Evolutionary conservation across 495 filamentous ascomycete genomes (phyloP).

Genomic region (Penicillium odoratum): DNA sequence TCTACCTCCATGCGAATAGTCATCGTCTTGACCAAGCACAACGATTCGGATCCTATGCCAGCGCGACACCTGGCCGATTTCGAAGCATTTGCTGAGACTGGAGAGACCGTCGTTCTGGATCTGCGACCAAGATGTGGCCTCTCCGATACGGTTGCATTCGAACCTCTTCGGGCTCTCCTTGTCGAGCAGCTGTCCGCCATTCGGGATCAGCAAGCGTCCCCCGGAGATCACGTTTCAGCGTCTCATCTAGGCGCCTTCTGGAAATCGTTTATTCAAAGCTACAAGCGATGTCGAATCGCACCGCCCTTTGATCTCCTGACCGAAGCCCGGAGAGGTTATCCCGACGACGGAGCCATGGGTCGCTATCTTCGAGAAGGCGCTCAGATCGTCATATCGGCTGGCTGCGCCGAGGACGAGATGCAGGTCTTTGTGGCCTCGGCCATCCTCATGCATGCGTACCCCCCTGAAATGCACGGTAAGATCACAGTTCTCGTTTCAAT

Average conservation of each 20-base stretch:
- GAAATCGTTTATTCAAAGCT: slow-evolving; percentile 6
- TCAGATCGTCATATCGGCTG: not conserved
- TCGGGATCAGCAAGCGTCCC: not conserved
- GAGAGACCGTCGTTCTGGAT: slow-evolving; percentile 7
- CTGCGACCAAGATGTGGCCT: slow-evolving; percentile 8
- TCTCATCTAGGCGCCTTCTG: slow-evolving; percentile 11
- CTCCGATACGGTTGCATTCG: slow-evolving; percentile 10
- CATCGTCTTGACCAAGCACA: slow-evolving; percentile 9
- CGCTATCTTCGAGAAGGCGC: not conserved
- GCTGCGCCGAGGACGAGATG: not conserved
- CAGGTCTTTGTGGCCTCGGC: slow-evolving; percentile 8
- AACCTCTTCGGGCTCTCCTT: slow-evolving; percentile 9
- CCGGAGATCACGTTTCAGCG: slow-evolving; percentile 5
- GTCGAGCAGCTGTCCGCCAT: not conserved
- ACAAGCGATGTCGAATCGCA: not conserved
- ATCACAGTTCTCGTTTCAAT: not conserved
- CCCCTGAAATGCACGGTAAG: slow-evolving; percentile 17
- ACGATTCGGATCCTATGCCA: not conserved
- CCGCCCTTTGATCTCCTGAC: slow-evolving; percentile 10
- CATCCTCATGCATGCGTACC: slow-evolving; percentile 13
- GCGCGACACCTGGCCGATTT: not conserved
- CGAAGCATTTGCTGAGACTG: not conserved
- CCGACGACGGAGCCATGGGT: not conserved
- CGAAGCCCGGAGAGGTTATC: slow-evolving; percentile 4
- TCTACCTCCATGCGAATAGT: slow-evolving; percentile 3